Base-by-base conservation (phyloP, 2,329 filamentous ascomycete genomes). In the Blastomyces parvus region DNA sequence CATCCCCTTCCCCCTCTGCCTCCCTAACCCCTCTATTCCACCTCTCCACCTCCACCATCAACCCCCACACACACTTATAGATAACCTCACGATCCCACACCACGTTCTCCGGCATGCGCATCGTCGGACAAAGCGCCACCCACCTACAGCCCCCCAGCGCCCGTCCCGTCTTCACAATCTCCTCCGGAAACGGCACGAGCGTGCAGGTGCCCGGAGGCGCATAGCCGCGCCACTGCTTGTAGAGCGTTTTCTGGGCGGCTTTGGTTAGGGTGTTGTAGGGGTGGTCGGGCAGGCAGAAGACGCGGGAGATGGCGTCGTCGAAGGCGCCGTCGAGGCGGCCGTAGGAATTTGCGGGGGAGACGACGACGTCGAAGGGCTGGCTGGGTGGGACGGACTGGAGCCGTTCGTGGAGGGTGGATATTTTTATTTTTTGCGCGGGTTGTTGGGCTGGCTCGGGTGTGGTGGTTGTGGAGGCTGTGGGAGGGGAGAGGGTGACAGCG, bases 291-390 rank as follows among this genome's bases (percentile, higher is more conserved):
- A 66, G 69, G 0, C 79, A 78, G 64, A 83, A 79, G 13, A 76
- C 75, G 40, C 76, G 74, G 0, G 81, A 83, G 62, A 84, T 80
- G 30, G 82, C 82, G 66, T 82, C 79, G 70, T 84, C 81, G 65
- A 83, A 84, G 58, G 76, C 80, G 36, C 83, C 82, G 65, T 84
- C 82, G 0, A 85, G 76, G 0, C 77, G 76, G 36, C 77, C 82
- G 68, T 83, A 84, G 0, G 80, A 83, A 67, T 84, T 84, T 52
- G 82, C 81, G 0, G 82, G 82, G 0, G 82, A 84, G 27, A 83
- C 80, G 52, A 84, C 72, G 14, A 79, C 72, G 67, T 83, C 78
- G 67, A 82, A 82, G 38, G 71, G 71, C 9, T 75, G 69, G 0
- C 64, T 60, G 0, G 67, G 13, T 0, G 78, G 71, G 2, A 83